A percentile compares a stretch with the other conserved stretches of the same genome.
These are phyloP conservation scores for Exophiala viscosa DNA, from an alignment of 2,329 filamentous ascomycete species.

Conservation along the genomic window DNA sequence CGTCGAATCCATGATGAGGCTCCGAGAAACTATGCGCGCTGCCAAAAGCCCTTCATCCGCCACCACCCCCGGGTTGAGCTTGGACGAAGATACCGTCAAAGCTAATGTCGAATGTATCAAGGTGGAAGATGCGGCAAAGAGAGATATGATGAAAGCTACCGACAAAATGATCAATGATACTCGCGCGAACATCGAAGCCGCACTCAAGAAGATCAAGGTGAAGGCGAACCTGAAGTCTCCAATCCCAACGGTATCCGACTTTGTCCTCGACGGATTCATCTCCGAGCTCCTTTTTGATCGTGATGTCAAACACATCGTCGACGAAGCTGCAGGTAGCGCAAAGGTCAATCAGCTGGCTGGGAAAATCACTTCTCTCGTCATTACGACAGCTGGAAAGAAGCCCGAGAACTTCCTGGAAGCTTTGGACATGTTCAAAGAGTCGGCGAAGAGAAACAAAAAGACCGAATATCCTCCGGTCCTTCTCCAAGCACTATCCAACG, in stretches of 20 bases:
- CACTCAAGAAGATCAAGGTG: slow-evolving; percentile 21
- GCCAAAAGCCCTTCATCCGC: slow-evolving; percentile 6
- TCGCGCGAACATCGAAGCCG: slow-evolving; percentile 7
- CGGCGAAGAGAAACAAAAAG: slow-evolving; percentile 1
- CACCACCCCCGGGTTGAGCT: slow-evolving; percentile 7
- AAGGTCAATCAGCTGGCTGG: slow-evolving; percentile 13
- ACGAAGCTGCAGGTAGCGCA: slow-evolving; percentile 5
- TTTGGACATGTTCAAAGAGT: slow-evolving; percentile 10
- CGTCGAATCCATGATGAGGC: slow-evolving; percentile 23
- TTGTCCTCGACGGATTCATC: slow-evolving; percentile 20
- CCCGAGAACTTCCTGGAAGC: slow-evolving; percentile 19
- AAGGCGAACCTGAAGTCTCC: slow-evolving; percentile 21
- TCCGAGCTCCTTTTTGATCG: slow-evolving; percentile 13
- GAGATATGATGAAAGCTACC: slow-evolving; percentile 19
- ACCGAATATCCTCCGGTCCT: slow-evolving; percentile 6
- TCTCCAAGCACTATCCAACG: slow-evolving; percentile 15
- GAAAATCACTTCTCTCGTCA: slow-evolving; percentile 20
- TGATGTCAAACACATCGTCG: slow-evolving; percentile 8
- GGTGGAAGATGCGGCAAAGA: slow-evolving; percentile 22
- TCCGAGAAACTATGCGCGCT: slow-evolving; percentile 15
- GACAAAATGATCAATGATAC: slow-evolving; percentile 17
- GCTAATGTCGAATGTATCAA: slow-evolving; percentile 23
- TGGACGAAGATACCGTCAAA: slow-evolving; percentile 22
- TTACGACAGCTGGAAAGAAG: slow-evolving; percentile 15
- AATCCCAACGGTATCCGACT: slow-evolving; percentile 22